Evolutionary conservation across 768 basidiomycete species (phyloP).

Genomic region (Leccinum aurantiacum): DNA sequence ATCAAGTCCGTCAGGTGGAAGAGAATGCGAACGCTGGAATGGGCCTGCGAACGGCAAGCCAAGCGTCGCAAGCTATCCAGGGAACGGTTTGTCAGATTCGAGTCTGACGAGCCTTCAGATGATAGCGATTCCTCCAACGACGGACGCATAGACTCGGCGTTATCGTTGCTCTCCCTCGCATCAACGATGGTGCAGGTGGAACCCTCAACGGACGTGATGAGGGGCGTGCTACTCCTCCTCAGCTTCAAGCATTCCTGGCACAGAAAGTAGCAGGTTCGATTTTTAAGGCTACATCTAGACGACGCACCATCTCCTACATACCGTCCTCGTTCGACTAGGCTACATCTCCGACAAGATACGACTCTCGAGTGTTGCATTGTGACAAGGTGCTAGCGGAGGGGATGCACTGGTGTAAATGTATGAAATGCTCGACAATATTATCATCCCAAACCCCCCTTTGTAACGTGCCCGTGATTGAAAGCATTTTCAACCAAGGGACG

Average conservation of each 20-base stretch:
- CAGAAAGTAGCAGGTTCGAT: conserved; percentile 22
- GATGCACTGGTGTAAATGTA: conserved; percentile 31
- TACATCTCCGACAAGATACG: conserved; percentile 29
- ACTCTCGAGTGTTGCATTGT: conserved; percentile 25
- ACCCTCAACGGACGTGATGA: conserved; percentile 25
- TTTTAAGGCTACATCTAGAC: conserved; percentile 21
- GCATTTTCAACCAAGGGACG: conserved; percentile 26
- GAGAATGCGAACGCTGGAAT: conserved; percentile 40
- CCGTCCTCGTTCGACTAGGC: conserved; percentile 26
- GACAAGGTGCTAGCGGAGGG: conserved; percentile 24
- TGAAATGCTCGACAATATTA: conserved; percentile 28
- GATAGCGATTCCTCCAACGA: conserved; percentile 5
- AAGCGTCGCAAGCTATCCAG: conserved; percentile 36
- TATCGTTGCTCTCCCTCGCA: conserved; percentile 33
- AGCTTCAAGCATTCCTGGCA: conserved; percentile 30
- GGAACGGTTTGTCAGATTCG: conserved; percentile 16
- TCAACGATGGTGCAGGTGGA: conserved; percentile 8
- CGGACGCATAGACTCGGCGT: conserved; percentile 25
- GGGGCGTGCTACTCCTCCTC: conserved; percentile 31
- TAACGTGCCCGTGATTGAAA: conserved; percentile 17
- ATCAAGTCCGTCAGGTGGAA: conserved; percentile 13
- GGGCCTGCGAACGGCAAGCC: conserved; percentile 43
- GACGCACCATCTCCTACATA: conserved; percentile 24
- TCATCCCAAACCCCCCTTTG: conserved; percentile 15
- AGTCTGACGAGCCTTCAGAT: conserved; percentile 20